Evolutionary conservation across 2,329 filamentous ascomycete genomes (phyloP), one percentile per base, ranked within the genome.

Genomic region (Penicillium sp.): DNA sequence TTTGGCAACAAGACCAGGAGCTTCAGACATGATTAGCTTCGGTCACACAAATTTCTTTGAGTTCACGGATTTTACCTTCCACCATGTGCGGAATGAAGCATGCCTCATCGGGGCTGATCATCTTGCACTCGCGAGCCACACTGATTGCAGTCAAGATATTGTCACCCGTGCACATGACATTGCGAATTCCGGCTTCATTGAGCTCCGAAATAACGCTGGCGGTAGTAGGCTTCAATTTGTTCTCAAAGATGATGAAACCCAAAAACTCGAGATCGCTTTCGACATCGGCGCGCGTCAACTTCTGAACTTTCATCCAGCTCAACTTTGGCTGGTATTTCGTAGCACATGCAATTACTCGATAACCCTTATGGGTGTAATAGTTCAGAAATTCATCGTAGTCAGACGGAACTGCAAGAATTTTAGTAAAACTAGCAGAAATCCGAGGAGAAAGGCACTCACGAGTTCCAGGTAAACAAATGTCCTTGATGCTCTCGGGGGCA

Each of bases 241-340:
- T 99, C 74, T 99, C 94, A 64, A 99, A 99, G 49, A 99, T 87
- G 67, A 99, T 97, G 74, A 99, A 99, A 5, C 94, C 94, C 33
- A 92, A 82, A 66, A 99, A 97, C 42, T 93, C 85, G 10, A 99
- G 81, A 29, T 85, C 80, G 3, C 84, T 87, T 71, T 99, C 94
- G 8, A 89, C 92, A 48, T 96, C 89, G 36, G 85, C 77, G 28
- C 94, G 87, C 62, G 85, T 88, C 87, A 97, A 92, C 75, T 95
- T 96, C 66, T 97, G 91, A 6, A 92, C 86, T 69, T 95, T 95
- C 49, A 96, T 85, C 92, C 91, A 96, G 64, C 87, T 95, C 29
- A 97, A 79, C 67, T 91, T 94, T 51, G 85, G 84, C 47, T 97
- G 83, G 65, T 94, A 89, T 69, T 90, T 95, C 0, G 89, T 90